Evolutionary conservation across 1,284 basidiomycete species (phyloP).

Genomic region (Apiotrichum porosum): DNA sequence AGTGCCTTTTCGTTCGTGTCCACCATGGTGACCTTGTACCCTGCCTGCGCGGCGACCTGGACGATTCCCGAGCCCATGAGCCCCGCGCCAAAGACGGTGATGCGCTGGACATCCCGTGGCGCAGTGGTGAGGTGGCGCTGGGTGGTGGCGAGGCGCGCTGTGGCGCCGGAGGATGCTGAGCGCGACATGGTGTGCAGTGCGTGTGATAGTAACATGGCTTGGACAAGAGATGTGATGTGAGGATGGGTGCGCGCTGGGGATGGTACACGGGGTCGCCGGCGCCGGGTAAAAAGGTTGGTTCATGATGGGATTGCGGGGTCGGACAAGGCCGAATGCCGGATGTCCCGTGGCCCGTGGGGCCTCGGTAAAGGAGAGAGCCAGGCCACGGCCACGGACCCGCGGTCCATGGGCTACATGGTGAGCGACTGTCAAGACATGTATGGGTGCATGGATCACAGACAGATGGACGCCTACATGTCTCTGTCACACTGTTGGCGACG

Average conservation of each 20-base stretch:
- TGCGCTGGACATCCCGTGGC: constrained; percentile 29
- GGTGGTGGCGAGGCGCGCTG: constrained; percentile 11
- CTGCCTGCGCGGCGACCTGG: constrained; percentile 52
- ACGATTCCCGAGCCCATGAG: constrained; percentile 55
- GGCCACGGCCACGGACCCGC: too few species aligned
- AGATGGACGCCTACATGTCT: too few species aligned
- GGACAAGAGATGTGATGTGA: background rate
- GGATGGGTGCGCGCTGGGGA: background rate
- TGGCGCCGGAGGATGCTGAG: background rate
- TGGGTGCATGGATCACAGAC: too few species aligned
- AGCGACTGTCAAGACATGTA: too few species aligned
- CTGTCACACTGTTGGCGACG: too few species aligned
- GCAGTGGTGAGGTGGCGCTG: constrained; percentile 18
- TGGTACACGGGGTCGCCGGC: background rate
- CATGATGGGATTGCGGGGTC: background rate
- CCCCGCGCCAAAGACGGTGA: constrained; percentile 52
- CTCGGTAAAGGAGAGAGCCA: too few species aligned
- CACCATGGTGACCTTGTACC: constrained; percentile 48
- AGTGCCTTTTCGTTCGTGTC: constrained; percentile 49
- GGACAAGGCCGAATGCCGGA: background rate
- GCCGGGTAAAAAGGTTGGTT: too few species aligned
- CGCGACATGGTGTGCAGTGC: background rate
- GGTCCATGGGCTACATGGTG: too few species aligned
- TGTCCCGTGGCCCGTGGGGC: too few species aligned
- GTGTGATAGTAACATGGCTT: background rate